Base-by-base conservation (phyloP, 2,329 filamentous ascomycete genomes). In the Blastomyces gilchristii region DNA sequence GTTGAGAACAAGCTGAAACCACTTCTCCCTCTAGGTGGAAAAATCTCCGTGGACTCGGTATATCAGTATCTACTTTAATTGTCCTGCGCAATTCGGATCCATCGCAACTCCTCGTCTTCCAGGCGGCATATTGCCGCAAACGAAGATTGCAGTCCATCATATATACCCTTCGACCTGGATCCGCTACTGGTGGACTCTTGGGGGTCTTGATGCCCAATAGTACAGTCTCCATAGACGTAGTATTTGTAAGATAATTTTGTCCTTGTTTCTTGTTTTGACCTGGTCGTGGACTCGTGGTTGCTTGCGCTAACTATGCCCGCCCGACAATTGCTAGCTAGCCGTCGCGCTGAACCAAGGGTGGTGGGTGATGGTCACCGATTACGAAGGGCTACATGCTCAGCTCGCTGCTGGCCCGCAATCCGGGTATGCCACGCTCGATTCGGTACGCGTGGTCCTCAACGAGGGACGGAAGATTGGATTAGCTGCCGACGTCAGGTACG, bases 31-130 rank as follows among this genome's bases (percentile, higher is more conserved):
- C 7, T 56, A 5, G 53, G 53, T 22, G 53, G 34, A 18, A 16
- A 56, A 14, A 60, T 69, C 50, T 71, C 72, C 41, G 58, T 73
- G 9, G 64, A 63, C 3, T 60, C 65, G 3, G 64, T 67, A 2
- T 69, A 75, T 60, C 74, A 79, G 61, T 69, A 80, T 50, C 70
- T 79, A 79, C 77, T 0, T 69, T 79, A 1, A 65, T 79, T 8
- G 62, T 77, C 3, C 76, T 76, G 5, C 65, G 70, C 39, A 71
- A 74, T 8, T 69, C 72, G 39, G 65, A 71, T 59, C 64, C 64
- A 57, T 67, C 66, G 47, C 71, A 71, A 39, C 62, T 81, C 0
- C 66, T 81, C 1, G 80, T 78, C 0, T 80, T 77, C 63, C 77
- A 80, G 63, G 69, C 76, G 3, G 69, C 77, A 0, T 63, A 73